These are phyloP conservation scores for Metschnikowia peoriensis DNA, from an alignment of 805 yeast genomes.

Conservation along the genomic window DNA sequence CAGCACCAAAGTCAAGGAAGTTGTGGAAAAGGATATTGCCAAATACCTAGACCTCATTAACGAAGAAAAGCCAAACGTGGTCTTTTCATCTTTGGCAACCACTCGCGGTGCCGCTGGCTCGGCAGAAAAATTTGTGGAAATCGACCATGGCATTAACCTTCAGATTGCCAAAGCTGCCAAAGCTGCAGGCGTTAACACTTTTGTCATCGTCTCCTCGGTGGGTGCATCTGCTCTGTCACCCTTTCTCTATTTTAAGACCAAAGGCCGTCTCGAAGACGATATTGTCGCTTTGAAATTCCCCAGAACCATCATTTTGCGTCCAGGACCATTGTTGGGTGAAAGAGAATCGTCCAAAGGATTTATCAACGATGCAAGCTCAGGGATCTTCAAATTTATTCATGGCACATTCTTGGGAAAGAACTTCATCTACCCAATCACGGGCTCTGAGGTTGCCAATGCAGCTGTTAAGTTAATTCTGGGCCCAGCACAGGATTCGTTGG, in stretches of 20 bases:
- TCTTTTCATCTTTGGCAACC: slow-evolving; percentile 18
- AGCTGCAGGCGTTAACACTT: slow-evolving; percentile 63
- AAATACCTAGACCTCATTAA: slow-evolving; percentile 46
- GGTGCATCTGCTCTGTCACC: slow-evolving; percentile 62
- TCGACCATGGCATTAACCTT: slow-evolving; percentile 73
- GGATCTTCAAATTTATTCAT: slow-evolving; percentile 27
- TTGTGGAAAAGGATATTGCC: slow-evolving; percentile 45
- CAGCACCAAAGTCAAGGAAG: slow-evolving; percentile 31
- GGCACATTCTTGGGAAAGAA: slow-evolving; percentile 17
- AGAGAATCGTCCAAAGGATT: slow-evolving; percentile 35
- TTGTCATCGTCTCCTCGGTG: slow-evolving; percentile 60
- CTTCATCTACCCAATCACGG: slow-evolving; percentile 47
- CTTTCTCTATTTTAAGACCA: slow-evolving; percentile 63
- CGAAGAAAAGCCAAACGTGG: slow-evolving; percentile 14
- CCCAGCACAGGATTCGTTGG: slow-evolving; percentile 13
- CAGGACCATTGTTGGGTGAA: slow-evolving; percentile 71
- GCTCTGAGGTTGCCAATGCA: slow-evolving; percentile 62
- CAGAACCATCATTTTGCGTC: slow-evolving; percentile 72
- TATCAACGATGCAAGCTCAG: slow-evolving; percentile 28
- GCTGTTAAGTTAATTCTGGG: slow-evolving; percentile 43
- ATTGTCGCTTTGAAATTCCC: slow-evolving; percentile 61
- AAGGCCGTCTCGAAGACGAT: slow-evolving; percentile 75
- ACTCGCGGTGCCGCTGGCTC: slow-evolving; percentile 51
- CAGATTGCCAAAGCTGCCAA: slow-evolving; percentile 73
- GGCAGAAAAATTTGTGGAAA: slow-evolving; percentile 61